These are phyloP conservation scores for Yamadazyma taylorii DNA, from an alignment of 1,139 yeast genomes.

Conservation along the genomic window DNA sequence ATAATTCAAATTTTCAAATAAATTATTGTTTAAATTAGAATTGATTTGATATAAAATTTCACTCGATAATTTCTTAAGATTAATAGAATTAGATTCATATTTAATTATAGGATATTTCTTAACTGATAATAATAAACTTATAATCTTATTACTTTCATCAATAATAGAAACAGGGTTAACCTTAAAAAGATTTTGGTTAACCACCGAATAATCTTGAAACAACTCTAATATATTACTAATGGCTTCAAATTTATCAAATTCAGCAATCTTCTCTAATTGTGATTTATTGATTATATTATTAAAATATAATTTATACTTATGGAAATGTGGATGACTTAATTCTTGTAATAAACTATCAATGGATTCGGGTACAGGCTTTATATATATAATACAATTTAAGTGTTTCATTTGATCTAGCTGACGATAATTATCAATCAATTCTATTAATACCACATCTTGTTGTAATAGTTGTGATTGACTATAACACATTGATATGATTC, in stretches of 20 bases:
- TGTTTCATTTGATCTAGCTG: slow-evolving; percentile 77
- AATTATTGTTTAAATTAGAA: slow-evolving; percentile 53
- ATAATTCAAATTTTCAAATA: slow-evolving; percentile 65
- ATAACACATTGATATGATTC: slow-evolving; percentile 79
- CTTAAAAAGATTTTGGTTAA: slow-evolving; percentile 65
- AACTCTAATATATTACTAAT: slow-evolving; percentile 76
- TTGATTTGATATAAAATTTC: slow-evolving; percentile 63
- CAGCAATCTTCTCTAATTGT: slow-evolving; percentile 83
- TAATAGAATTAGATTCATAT: slow-evolving; percentile 69
- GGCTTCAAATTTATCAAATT: slow-evolving; percentile 82
- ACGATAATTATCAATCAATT: slow-evolving; percentile 59
- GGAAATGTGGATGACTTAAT: slow-evolving; percentile 74
- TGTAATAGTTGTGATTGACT: slow-evolving; percentile 84
- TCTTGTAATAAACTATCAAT: slow-evolving; percentile 63
- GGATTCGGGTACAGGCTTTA: slow-evolving; percentile 71
- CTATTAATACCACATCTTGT: slow-evolving; percentile 80
- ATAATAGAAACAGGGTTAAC: slow-evolving; percentile 26
- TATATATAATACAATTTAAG: slow-evolving; percentile 75
- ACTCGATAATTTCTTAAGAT: slow-evolving; percentile 62
- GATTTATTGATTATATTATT: slow-evolving; percentile 72
- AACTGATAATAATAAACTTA: slow-evolving; percentile 69
- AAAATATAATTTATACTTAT: slow-evolving; percentile 72
- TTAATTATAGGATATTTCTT: slow-evolving; percentile 77
- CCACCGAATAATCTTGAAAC: slow-evolving; percentile 77
- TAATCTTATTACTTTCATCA: slow-evolving; percentile 53